Percentiles rank a stretch among this genome's conserved stretches.
phyloP scores from a whole-genome alignment of 345 rosid genomes.

The Nephelium lappaceum region DNA sequence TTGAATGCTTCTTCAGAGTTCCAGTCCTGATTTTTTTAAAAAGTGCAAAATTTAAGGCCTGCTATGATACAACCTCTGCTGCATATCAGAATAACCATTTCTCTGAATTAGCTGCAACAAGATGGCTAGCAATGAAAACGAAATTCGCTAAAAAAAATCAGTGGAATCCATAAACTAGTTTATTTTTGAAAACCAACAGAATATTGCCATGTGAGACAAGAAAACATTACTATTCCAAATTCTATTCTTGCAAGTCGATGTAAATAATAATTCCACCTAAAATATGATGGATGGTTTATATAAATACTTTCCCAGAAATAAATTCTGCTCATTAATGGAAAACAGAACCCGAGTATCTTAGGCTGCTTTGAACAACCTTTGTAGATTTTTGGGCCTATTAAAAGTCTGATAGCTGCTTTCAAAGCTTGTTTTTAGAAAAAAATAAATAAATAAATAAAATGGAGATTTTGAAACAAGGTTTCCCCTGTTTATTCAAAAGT shows the following conservation, averaged over 20 bases:
- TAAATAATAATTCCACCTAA: background rate
- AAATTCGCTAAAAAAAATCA: background rate
- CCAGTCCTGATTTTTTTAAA: background rate
- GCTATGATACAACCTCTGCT: background rate
- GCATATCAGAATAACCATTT: background rate
- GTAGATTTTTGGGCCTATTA: background rate
- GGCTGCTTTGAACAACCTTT: background rate
- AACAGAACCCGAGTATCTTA: background rate
- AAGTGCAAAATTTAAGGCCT: background rate
- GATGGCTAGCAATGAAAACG: background rate
- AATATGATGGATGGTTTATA: background rate
- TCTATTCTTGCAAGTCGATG: background rate
- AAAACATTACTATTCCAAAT: background rate
- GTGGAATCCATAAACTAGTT: background rate
- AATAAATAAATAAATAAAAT: too few relatives aligned
- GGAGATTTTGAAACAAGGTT: too few relatives aligned
- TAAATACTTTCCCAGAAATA: background rate
- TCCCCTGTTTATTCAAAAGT: background rate
- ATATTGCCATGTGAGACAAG: background rate
- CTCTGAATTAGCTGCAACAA: slow-evolving; percentile 7
- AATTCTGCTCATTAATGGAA: background rate
- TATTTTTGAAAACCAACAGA: background rate
- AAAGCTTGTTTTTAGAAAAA: background rate
- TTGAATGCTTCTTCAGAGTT: slow-evolving; percentile 10
- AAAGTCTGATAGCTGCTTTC: background rate